phyloP scores from a whole-genome alignment of 2,329 filamentous ascomycete genomes.

The Fusarium sp. region DNA sequence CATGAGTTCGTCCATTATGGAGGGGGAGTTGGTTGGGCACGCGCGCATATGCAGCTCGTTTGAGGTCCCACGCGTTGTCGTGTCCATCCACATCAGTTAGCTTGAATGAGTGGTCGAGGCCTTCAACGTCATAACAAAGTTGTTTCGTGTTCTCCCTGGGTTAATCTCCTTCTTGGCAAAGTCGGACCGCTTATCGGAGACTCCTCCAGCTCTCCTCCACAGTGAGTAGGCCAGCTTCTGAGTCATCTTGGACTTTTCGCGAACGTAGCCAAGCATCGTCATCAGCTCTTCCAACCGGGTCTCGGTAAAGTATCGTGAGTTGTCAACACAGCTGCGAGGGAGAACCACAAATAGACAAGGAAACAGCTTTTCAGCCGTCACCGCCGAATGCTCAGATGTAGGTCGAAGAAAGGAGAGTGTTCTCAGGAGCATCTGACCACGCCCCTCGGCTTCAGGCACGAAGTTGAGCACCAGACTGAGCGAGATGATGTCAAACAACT shows the following conservation, averaged over 20 bases:
- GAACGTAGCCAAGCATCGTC: slow-evolving; percentile 77
- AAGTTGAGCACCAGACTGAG: slow-evolving; percentile 95
- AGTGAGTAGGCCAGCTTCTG: slow-evolving; percentile 90
- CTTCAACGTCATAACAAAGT: slow-evolving; percentile 84
- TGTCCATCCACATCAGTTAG: slow-evolving; percentile 24
- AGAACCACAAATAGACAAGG: slow-evolving; percentile 89
- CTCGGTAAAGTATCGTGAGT: slow-evolving; percentile 90
- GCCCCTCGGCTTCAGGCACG: slow-evolving; percentile 78
- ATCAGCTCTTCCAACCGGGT: slow-evolving; percentile 78
- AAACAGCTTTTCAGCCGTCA: slow-evolving; percentile 54
- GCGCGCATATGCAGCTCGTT: slow-evolving; percentile 41
- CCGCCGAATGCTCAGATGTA: slow-evolving; percentile 17
- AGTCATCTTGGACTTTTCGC: slow-evolving; percentile 76
- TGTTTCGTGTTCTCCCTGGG: slow-evolving; percentile 83
- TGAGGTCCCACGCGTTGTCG: slow-evolving; percentile 27
- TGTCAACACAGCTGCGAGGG: slow-evolving; percentile 86
- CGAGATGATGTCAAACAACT: slow-evolving; percentile 89
- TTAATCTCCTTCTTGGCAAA: slow-evolving; percentile 78
- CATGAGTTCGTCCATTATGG: slow-evolving; percentile 17
- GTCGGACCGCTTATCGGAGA: slow-evolving; percentile 19
- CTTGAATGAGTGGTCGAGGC: slow-evolving; percentile 30
- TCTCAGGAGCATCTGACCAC: slow-evolving; percentile 87
- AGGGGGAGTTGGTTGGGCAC: slow-evolving; percentile 38
- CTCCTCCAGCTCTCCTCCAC: slow-evolving; percentile 69
- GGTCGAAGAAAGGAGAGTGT: slow-evolving; percentile 76